Evolutionary conservation across 2,329 filamentous ascomycete genomes (phyloP), one percentile per base, ranked within the genome.

Genomic region (Nemania diffusa): DNA sequence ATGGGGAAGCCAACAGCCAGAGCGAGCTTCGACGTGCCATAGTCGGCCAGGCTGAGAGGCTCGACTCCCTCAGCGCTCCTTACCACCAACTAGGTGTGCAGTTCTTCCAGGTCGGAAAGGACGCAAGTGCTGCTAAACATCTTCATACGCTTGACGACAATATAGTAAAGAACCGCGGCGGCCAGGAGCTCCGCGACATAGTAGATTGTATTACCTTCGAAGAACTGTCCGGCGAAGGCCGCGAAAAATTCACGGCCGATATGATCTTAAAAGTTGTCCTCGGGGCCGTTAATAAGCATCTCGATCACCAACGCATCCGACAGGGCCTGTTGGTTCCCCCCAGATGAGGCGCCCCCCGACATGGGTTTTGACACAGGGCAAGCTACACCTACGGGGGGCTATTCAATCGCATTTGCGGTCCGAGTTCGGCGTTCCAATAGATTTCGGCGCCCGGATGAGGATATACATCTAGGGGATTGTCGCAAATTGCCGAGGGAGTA

Each of bases 51-150:
- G 95, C 94, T 0, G 85, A 85, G 78, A 89, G 88, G 75, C 86
- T 98, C 34, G 91, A 96, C 74, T 79, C 79, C 58, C 78, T 91
- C 7, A 85, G 90, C 8, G 93, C 93, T 0, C 88, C 91, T 3
- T 85, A 90, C 0, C 92, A 92, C 84, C 96, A 98, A 81, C 84
- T 97, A 8, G 95, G 95, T 37, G 88, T 98, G 64, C 95, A 98
- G 78, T 98, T 98, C 82, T 97, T 98, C 83, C 95, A 97, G 80
- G 92, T 98, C 51, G 95, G 96, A 64, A 85, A 87, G 57, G 92
- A 97, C 72, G 76, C 81, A 0, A 82, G 79, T 0, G 95, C 94
- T 0, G 83, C 84, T 1, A 79, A 84, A 71, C 88, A 91, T 62
- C 83, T 98, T 44, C 82, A 86, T 72, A 84, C 90, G 53, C 84